Evolutionary conservation across 1,284 basidiomycete genomes (phyloP).

Genomic region (Tetrapyrgos nigripes): DNA sequence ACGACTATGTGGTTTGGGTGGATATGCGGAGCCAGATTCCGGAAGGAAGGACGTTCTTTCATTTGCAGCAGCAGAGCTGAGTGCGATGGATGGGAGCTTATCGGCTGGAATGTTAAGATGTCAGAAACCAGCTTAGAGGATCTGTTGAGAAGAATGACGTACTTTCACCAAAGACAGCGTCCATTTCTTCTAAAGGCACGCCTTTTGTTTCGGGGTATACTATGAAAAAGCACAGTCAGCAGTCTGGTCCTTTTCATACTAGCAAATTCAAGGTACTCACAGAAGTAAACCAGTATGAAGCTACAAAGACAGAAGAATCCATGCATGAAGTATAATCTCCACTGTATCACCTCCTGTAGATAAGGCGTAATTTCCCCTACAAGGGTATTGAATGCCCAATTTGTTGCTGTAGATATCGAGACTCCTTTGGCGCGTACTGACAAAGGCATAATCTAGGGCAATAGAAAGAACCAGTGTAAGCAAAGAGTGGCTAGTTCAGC

Average conservation of each 20-base stretch:
- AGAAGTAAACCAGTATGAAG: slow-evolving; percentile 71
- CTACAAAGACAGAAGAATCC: slow-evolving; percentile 92
- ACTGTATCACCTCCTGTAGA: slow-evolving; percentile 88
- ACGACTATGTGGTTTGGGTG: slow-evolving; percentile 40
- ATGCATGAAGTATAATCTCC: slow-evolving; percentile 96
- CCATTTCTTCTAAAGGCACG: slow-evolving; percentile 84
- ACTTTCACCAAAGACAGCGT: slow-evolving; percentile 84
- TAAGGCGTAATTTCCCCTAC: slow-evolving; percentile 92
- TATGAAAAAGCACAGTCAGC: no score
- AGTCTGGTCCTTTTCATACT: no score
- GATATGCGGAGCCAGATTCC: slow-evolving; percentile 19
- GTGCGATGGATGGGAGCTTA: slow-evolving; percentile 1
- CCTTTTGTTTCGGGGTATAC: slow-evolving; percentile 87
- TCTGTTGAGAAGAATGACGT: slow-evolving; percentile 10
- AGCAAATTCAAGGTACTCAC: slow-evolving; percentile 26
- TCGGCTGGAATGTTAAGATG: slow-evolving; percentile 11
- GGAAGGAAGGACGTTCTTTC: slow-evolving; percentile 14
- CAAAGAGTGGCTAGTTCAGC: slow-evolving; percentile 4
- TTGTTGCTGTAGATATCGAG: slow-evolving; percentile 83
- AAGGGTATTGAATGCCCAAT: slow-evolving; percentile 86
- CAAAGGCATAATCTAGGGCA: slow-evolving; percentile 76
- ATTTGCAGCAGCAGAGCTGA: not conserved
- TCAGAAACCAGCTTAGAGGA: not conserved
- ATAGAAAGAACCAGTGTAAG: not conserved
- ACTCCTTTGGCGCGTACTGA: slow-evolving; percentile 93